Evolutionary conservation across 2,329 filamentous ascomycete species (phyloP).

Genomic region (Neofusicoccum kwambonambiense): DNA sequence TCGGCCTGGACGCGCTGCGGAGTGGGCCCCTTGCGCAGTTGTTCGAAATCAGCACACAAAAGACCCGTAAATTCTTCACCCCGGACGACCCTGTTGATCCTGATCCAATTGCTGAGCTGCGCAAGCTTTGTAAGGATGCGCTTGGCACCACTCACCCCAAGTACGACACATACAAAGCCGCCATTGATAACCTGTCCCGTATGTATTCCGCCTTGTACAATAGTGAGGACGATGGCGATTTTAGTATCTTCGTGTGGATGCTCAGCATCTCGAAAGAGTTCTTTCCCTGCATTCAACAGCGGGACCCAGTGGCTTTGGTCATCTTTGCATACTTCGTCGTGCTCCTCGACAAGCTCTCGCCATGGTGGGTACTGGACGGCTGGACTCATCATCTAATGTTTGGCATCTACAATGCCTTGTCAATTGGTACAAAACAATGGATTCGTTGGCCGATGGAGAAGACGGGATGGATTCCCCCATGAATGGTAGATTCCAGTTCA

Average conservation of each 20-base stretch:
- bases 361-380: not conserved
- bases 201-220: not conserved
- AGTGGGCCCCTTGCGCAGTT: not conserved
- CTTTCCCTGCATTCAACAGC: not conserved
- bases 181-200: not conserved
- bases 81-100: not conserved
- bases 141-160: not conserved
- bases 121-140: not conserved
- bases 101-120: not conserved
- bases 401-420: not conserved
- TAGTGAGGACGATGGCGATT: not conserved
- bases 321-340: slow-evolving; percentile 7
- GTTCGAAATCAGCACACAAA: not conserved
- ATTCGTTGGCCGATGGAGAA: not conserved
- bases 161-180: not conserved
- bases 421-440: not conserved
- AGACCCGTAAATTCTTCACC: not conserved
- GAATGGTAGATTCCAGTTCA: not conserved
- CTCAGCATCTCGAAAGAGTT: not conserved
- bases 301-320: not conserved
- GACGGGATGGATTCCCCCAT: not conserved
- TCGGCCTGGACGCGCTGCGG: not conserved
- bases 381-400: not conserved
- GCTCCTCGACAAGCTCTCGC: not conserved
- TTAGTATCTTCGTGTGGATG: not conserved